A percentile compares a stretch with the other conserved stretches of the same genome.
Conservation (phyloP, 768 basidiomycete species). For the Agaricus blazei region DNA sequence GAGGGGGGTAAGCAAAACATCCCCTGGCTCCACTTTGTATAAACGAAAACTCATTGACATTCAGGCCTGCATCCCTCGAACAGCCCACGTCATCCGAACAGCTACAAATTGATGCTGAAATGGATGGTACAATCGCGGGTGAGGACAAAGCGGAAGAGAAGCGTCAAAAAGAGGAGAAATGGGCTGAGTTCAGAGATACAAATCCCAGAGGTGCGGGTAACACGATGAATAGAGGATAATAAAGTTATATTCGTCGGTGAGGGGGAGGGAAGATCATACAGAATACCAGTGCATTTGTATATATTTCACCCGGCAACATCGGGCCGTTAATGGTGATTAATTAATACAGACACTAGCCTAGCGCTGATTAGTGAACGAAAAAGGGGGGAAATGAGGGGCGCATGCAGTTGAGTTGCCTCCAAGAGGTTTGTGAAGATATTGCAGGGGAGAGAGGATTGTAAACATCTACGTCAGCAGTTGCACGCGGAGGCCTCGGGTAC, state of each 20-base stretch:
- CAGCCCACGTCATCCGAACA: slow-evolving; percentile 73
- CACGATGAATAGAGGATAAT: slow-evolving; percentile 88
- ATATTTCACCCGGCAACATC: slow-evolving; percentile 1
- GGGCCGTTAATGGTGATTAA: background rate
- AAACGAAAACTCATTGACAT: slow-evolving; percentile 6
- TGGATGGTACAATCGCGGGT: slow-evolving; percentile 71
- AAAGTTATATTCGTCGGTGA: background rate
- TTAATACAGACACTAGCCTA: slow-evolving; percentile 3
- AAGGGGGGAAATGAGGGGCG: background rate
- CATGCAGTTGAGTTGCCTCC: background rate
- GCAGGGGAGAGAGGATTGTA: slow-evolving; percentile 5
- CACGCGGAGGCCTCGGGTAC: slow-evolving; percentile 87
- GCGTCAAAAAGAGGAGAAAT: slow-evolving; percentile 82
- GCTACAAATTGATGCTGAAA: slow-evolving; percentile 72
- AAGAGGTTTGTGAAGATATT: slow-evolving; percentile 16
- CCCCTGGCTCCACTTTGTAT: background rate
- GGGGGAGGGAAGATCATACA: slow-evolving; percentile 15
- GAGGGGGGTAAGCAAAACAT: slow-evolving; percentile 68
- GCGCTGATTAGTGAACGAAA: slow-evolving; percentile 12
- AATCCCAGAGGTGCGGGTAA: slow-evolving; percentile 94
- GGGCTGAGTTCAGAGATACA: slow-evolving; percentile 83
- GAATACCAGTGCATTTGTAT: background rate
- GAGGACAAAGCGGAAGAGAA: slow-evolving; percentile 71
- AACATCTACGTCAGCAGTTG: slow-evolving; percentile 51
- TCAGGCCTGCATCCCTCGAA: slow-evolving; percentile 61